Base-by-base conservation (phyloP, 306 rosid genomes). In the Corylus americana region DNA sequence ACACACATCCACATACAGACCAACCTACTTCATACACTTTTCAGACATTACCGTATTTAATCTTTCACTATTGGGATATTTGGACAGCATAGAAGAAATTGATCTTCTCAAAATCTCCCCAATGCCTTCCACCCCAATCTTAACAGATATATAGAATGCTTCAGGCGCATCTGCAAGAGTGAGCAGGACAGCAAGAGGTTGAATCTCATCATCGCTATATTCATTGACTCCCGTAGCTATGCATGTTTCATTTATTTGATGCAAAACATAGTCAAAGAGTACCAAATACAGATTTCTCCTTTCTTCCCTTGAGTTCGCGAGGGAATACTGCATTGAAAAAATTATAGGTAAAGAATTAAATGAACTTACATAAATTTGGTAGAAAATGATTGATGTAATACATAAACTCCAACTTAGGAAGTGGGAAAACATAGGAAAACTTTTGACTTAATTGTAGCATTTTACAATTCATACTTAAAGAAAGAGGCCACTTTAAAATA, bases 71-170 rank as follows among this genome's bases (percentile, higher is more conserved):
- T 90, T 93, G 11, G 94, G 94, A 91, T 89, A 93, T 86, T 88
- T 84, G 81, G 86, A 79, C 82, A 96, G 80, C 45, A 93, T 89
- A 66, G 91, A 86, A 47, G 96, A 90, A 84, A 93, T 87, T 35
- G 98, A 96, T 79, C 96, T 86, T 85, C 92, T 89, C 86, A 96
- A 83, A 78, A 96, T 90, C 87, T 91, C 98, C 74, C 98, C 97
- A 85, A 96, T 88, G 84, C 99, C 96, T 85, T 89, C 96, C 49
- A 93, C 91, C 75, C 99, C 99, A 81, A 96, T 96, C 86, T 93
- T 96, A 79, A 96, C 91, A 79, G 97, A 90, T 74, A 96, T 91
- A 85, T 88, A 90, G 81, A 96, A 89, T 14, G 99, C 98, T 82
- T 93, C 99, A 1, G 99, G 93, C 0, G 96, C 98, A 89, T 91